phyloP scores from a whole-genome alignment of 2,329 filamentous ascomycete species.

The Hortaea werneckii region DNA sequence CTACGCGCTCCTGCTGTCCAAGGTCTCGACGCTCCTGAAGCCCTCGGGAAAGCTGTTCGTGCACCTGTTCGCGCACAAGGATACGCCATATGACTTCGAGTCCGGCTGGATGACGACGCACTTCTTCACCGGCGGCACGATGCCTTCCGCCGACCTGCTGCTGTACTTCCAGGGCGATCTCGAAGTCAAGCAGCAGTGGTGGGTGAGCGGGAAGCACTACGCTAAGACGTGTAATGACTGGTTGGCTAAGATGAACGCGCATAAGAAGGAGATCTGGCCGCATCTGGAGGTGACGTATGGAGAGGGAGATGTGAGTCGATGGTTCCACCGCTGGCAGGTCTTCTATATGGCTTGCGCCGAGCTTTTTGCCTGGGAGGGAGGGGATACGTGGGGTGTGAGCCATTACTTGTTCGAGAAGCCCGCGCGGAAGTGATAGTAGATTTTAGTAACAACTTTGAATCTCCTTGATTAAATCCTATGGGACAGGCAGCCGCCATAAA shows the following conservation, averaged over 20 bases:
- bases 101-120: conserved; percentile 64
- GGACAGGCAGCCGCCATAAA: no score
- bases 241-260: conserved; percentile 49
- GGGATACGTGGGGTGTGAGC: conserved; percentile 57
- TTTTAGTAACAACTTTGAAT: no score
- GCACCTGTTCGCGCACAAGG: conserved; percentile 56
- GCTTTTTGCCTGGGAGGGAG: conserved; percentile 55
- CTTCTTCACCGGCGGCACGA: conserved; percentile 65
- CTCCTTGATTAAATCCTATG: no score
- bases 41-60: conserved; percentile 58
- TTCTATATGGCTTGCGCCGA: conserved; percentile 64
- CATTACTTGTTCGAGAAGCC: conserved; percentile 58
- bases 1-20: conserved; percentile 56
- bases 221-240: conserved; percentile 62
- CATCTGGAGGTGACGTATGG: conserved; percentile 57
- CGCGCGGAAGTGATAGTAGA: not conserved
- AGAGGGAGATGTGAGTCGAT: conserved; percentile 47
- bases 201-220: conserved; percentile 59
- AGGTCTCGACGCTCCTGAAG: conserved; percentile 50
- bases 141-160: conserved; percentile 57
- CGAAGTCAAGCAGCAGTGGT: conserved; percentile 54
- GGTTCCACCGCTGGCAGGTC: conserved; percentile 63
- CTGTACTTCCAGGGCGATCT: conserved; percentile 57
- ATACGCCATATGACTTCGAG: conserved; percentile 60
- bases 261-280: conserved; percentile 53